phyloP scores from a whole-genome alignment of 2,329 filamentous ascomycete species.

The Diaporthe humulicola region DNA sequence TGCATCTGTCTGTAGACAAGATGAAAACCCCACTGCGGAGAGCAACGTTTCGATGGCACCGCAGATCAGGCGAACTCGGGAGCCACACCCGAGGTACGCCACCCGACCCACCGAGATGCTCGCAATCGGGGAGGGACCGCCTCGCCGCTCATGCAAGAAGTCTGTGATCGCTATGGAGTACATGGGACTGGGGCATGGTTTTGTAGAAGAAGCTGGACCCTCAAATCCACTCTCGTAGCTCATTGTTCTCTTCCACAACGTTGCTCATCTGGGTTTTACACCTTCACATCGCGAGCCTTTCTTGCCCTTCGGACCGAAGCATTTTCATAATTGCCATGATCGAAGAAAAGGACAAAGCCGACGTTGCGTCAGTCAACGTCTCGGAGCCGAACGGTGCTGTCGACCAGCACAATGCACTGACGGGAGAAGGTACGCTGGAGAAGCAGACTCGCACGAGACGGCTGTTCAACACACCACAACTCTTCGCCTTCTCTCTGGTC shows the following conservation, averaged over 20 bases:
- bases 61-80: slow-evolving; percentile 11
- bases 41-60: background rate
- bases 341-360: background rate
- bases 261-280: too few relatives aligned
- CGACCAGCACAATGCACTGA: background rate
- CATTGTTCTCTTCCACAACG: background rate
- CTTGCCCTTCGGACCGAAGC: background rate
- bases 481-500: slow-evolving; percentile 33
- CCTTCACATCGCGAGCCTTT: background rate
- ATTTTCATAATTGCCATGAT: background rate
- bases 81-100: background rate
- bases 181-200: background rate
- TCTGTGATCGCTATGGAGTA: background rate
- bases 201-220: background rate
- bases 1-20: background rate
- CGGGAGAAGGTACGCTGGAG: background rate
- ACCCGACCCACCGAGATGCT: background rate
- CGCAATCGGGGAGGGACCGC: background rate
- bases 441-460: slow-evolving; percentile 23
- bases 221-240: background rate
- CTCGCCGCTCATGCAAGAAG: slow-evolving; percentile 5
- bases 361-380: background rate
- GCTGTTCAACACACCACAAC: slow-evolving; percentile 32
- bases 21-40: background rate
- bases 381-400: background rate